Evolutionary conservation across 2,329 filamentous ascomycete genomes (phyloP), one percentile per base, ranked within the genome.

Genomic region (Hypoxylon sp.): DNA sequence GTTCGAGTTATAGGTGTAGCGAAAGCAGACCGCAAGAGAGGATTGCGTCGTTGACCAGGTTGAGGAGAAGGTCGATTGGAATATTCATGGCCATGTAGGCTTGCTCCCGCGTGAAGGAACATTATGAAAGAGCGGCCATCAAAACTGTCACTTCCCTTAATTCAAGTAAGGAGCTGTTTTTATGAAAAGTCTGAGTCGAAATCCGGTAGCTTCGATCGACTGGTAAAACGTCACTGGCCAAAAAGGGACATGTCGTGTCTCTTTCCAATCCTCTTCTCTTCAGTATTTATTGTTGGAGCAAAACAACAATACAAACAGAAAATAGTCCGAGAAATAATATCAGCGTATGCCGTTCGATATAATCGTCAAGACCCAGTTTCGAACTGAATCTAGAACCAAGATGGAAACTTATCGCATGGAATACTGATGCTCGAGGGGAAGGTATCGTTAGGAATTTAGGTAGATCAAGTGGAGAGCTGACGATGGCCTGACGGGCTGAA

Each of bases 31-130:
- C 76, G 74, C 26, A 78, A 65, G 33, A 78, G 70, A 52, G 72
- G 63, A 48, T 77, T 76, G 67, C 74, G 75, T 51, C 73, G 63
- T 52, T 73, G 74, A 42, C 65, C 69, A 42, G 69, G 67, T 55
- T 44, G 78, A 77, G 69, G 77, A 24, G 78, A 63, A 59, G 78
- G 74, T 48, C 79, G 78, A 63, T 78, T 78, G 31, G 86, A 87
- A 73, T 86, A 89, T 75, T 89, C 86, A 75, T 89, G 87, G 76
- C 87, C 87, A 74, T 89, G 87, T 19, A 89, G 81, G 78, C 86
- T 85, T 54, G 87, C 87, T 50, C 86, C 87, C 17, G 86, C 82
- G 74, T 89, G 87, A 35, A 89, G 79, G 74, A 89, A 87, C 87
- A 90, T 89, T 70, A 67, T 79, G 75, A 67, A 64, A 42, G 47